Conservation (phyloP, 2,329 filamentous ascomycete genomes). For the Camillea tinctor region DNA sequence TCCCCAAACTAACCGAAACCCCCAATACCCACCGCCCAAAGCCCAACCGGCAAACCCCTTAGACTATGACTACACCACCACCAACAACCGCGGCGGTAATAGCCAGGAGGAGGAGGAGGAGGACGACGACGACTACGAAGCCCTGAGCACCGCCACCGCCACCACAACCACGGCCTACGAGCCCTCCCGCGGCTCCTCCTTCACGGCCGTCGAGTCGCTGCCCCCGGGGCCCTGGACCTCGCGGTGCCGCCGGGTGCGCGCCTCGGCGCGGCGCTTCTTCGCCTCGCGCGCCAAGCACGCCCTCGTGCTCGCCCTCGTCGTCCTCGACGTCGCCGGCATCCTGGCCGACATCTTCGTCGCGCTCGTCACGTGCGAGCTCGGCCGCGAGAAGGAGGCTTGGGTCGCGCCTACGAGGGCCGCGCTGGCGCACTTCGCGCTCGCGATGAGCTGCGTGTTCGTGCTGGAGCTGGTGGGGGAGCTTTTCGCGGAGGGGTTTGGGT, state of each 20-base stretch:
- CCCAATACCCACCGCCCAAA: not conserved
- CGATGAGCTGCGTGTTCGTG: slow-evolving; percentile 65
- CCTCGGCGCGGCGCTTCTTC: slow-evolving; percentile 24
- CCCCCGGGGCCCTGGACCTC: slow-evolving; percentile 6
- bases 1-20: too few species aligned
- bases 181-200: not conserved
- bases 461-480: slow-evolving; percentile 57
- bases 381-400: slow-evolving; percentile 40
- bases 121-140: slow-evolving; percentile 9
- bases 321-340: slow-evolving; percentile 45
- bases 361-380: slow-evolving; percentile 48
- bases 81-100: too few species aligned
- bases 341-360: slow-evolving; percentile 48
- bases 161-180: not conserved
- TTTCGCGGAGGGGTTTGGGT: slow-evolving; percentile 62
- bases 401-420: slow-evolving; percentile 35
- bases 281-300: slow-evolving; percentile 45
- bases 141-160: slow-evolving; percentile 1
- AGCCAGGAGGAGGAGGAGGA: too few species aligned
- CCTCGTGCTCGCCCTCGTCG: slow-evolving; percentile 42
- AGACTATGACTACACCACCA: not conserved
- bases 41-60: not conserved
- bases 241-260: slow-evolving; percentile 10
- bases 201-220: not conserved
- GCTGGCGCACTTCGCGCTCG: slow-evolving; percentile 52